phyloP scores from a whole-genome alignment of 495 filamentous ascomycete genomes.

The Aspergillus baeticus region DNA sequence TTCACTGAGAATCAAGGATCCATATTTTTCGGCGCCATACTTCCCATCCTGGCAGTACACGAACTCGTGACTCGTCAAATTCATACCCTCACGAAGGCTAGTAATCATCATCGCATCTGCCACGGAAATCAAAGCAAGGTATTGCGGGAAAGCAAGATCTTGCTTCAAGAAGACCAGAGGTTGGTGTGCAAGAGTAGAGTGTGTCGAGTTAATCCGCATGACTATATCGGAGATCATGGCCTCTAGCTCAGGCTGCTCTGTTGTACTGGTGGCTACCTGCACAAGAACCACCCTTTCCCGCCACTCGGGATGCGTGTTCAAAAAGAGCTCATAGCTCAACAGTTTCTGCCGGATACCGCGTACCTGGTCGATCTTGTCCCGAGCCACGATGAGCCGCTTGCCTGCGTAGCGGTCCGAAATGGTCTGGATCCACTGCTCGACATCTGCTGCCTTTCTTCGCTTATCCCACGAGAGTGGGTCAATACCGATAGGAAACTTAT shows the following conservation, averaged over 20 bases:
- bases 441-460: conserved; percentile 69
- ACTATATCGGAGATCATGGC: conserved; percentile 88
- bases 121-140: conserved; percentile 81
- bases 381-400: conserved; percentile 85
- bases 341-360: conserved; percentile 90
- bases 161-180: conserved; percentile 94
- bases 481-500: conserved; percentile 67
- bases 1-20: conserved; percentile 86
- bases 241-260: conserved; percentile 81
- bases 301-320: conserved; percentile 90
- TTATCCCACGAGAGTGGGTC: conserved; percentile 73
- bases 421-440: conserved; percentile 72
- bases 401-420: conserved; percentile 77
- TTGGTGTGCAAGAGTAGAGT: conserved; percentile 84
- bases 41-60: conserved; percentile 91
- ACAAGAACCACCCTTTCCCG: conserved; percentile 81
- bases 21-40: conserved; percentile 69
- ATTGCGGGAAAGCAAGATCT: conserved; percentile 86
- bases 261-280: conserved; percentile 87
- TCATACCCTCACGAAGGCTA: conserved; percentile 93
- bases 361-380: conserved; percentile 90
- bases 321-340: conserved; percentile 87
- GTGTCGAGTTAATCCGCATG: conserved; percentile 83
- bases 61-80: conserved; percentile 88
- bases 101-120: conserved; percentile 92